Percentiles rank a stretch among this genome's conserved stretches.
These are phyloP conservation scores for Rhododendron mucronatum DNA, from an alignment of 148 eudicot genomes.

Conservation along the genomic window DNA sequence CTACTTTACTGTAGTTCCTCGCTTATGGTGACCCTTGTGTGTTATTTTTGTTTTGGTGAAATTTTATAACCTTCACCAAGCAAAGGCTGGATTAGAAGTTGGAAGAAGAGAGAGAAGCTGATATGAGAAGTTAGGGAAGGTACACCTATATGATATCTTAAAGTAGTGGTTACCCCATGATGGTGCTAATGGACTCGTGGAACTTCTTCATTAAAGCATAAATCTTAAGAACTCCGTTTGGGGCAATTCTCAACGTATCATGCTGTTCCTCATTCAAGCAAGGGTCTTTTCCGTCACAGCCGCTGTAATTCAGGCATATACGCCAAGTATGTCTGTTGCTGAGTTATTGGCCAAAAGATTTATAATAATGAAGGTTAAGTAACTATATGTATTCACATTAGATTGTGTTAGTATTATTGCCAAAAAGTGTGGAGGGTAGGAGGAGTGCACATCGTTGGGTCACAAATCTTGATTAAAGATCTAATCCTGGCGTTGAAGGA, in stretches of 20 bases:
- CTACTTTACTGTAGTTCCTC: slow-evolving; percentile 2
- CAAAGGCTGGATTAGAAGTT: not conserved
- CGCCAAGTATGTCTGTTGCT: not conserved
- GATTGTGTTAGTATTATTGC: not conserved
- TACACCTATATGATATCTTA: not conserved
- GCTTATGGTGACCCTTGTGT: not conserved
- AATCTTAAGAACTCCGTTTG: not conserved
- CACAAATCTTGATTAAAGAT: not conserved
- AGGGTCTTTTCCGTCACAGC: not conserved
- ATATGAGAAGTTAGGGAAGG: not conserved
- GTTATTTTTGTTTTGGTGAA: not conserved
- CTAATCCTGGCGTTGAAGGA: not conserved
- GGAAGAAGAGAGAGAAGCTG: not conserved
- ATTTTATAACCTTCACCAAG: not conserved
- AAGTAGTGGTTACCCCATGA: not conserved
- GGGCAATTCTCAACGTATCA: not conserved
- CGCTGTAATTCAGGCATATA: not conserved
- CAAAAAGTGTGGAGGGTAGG: not conserved
- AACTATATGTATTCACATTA: not conserved
- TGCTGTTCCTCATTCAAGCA: not conserved
- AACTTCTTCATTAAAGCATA: not conserved
- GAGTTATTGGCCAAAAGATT: not conserved
- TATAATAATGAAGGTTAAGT: not conserved
- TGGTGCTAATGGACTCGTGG: not conserved
- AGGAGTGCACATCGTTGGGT: not conserved